Conservation (phyloP, 495 filamentous ascomycete genomes). For the Talaromyces thailandensis region DNA sequence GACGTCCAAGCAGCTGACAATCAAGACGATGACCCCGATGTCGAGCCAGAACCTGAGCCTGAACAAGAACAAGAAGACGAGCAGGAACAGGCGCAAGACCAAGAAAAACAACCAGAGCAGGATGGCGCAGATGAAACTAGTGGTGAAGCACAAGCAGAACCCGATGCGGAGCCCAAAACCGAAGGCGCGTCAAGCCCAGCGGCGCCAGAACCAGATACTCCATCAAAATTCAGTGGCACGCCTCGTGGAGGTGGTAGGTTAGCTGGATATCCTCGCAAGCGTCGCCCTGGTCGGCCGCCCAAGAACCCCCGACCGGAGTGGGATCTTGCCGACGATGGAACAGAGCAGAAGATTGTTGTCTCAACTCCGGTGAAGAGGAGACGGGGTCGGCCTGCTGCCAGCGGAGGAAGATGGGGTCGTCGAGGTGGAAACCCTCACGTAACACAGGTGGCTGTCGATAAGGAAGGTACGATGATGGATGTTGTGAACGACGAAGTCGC, state of each 20-base stretch:
- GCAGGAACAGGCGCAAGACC: conserved; percentile 6
- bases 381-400: conserved; percentile 58
- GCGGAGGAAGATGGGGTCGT: conserved; percentile 60
- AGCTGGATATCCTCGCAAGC: conserved; percentile 55
- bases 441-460: conserved; percentile 80
- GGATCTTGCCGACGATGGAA: conserved; percentile 52
- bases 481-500: conserved; percentile 88
- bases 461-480: conserved; percentile 87
- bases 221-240: conserved; percentile 23
- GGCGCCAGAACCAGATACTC: conserved; percentile 27
- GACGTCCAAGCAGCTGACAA: conserved; percentile 22
- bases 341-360: conserved; percentile 39
- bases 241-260: conserved; percentile 28
- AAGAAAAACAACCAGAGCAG: conserved; percentile 11
- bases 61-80: conserved; percentile 1
- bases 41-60: conserved; percentile 11
- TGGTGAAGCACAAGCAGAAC: conserved; percentile 17
- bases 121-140: conserved; percentile 4
- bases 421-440: conserved; percentile 62
- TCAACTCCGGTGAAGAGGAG: conserved; percentile 55
- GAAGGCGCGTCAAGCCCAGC: conserved; percentile 25
- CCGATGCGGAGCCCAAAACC: conserved; percentile 18
- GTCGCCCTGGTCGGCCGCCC: conserved; percentile 76
- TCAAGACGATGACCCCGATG: conserved; percentile 15
- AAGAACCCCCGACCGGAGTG: conserved; percentile 74